Evolutionary conservation across 2,329 filamentous ascomycete species (phyloP).

Genomic region (Fusarium agapanthi): DNA sequence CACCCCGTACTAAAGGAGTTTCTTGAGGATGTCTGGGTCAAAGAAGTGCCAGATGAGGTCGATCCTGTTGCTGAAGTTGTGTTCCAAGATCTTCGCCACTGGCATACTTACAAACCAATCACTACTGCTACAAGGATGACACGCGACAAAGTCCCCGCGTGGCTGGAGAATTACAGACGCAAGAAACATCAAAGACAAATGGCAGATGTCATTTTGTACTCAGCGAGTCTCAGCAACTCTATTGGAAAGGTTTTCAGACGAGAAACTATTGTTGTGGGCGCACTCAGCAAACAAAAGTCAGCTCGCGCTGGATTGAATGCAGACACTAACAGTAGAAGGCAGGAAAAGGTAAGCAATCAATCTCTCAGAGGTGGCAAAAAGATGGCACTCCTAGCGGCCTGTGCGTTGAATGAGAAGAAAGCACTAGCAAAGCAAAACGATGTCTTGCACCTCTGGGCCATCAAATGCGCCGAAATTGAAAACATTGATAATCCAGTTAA

Average conservation of each 20-base stretch:
- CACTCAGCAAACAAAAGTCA: background rate
- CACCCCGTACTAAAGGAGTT: background rate
- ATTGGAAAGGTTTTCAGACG: background rate
- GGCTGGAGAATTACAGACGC: background rate
- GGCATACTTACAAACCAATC: background rate
- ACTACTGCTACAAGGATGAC: background rate
- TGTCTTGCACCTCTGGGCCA: background rate
- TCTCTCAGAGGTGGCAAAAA: background rate
- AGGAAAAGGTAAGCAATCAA: background rate
- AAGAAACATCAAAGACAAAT: background rate
- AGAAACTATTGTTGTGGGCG: background rate
- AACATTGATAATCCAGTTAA: background rate
- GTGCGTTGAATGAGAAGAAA: background rate
- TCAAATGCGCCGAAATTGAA: background rate
- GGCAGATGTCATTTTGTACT: background rate
- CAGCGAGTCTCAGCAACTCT: background rate
- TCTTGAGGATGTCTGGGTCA: background rate
- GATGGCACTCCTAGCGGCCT: background rate
- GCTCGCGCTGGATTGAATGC: background rate
- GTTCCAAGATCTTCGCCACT: background rate
- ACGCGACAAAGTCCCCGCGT: background rate
- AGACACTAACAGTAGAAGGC: background rate
- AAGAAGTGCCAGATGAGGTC: background rate
- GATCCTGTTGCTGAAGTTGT: background rate
- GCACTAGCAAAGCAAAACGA: background rate